These are phyloP conservation scores for Glebionis coronaria DNA, from an alignment of 129 eudicot genomes.

Conservation along the genomic window DNA sequence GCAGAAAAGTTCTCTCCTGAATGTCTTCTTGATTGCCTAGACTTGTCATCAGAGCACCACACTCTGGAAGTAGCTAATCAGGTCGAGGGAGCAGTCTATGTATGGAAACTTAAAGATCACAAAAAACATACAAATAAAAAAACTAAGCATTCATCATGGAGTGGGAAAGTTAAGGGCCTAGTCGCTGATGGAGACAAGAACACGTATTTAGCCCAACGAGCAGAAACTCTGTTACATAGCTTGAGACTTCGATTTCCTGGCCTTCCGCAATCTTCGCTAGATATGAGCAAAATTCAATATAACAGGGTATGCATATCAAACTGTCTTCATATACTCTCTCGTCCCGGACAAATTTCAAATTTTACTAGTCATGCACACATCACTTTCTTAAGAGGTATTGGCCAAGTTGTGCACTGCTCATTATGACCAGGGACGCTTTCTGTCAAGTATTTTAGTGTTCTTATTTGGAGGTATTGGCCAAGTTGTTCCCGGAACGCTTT, in stretches of 20 bases:
- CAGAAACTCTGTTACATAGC: slow-evolving; percentile 62
- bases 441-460: neutral
- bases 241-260: slow-evolving; percentile 71
- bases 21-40: slow-evolving; percentile 82
- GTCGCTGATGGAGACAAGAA: slow-evolving; percentile 66
- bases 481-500: neutral
- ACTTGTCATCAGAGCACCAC: slow-evolving; percentile 79
- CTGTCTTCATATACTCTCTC: neutral
- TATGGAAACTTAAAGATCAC: slow-evolving; percentile 69
- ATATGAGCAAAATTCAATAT: slow-evolving; percentile 88
- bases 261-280: slow-evolving; percentile 87
- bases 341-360: neutral
- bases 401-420: neutral
- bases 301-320: slow-evolving; percentile 51
- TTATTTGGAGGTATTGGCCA: neutral
- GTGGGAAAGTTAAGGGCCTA: slow-evolving; percentile 75
- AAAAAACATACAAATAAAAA: slow-evolving; percentile 40
- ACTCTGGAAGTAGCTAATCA: slow-evolving; percentile 77
- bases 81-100: slow-evolving; percentile 80
- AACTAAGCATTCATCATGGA: slow-evolving; percentile 63
- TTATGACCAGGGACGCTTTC: neutral
- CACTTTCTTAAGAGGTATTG: neutral
- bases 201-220: slow-evolving; percentile 54
- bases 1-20: slow-evolving; percentile 81
- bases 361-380: neutral